Evolutionary conservation across 192 early-diverging fungal genomes (phyloP), one percentile per base, ranked within the genome.

Genomic region (Linnemannia exigua): DNA sequence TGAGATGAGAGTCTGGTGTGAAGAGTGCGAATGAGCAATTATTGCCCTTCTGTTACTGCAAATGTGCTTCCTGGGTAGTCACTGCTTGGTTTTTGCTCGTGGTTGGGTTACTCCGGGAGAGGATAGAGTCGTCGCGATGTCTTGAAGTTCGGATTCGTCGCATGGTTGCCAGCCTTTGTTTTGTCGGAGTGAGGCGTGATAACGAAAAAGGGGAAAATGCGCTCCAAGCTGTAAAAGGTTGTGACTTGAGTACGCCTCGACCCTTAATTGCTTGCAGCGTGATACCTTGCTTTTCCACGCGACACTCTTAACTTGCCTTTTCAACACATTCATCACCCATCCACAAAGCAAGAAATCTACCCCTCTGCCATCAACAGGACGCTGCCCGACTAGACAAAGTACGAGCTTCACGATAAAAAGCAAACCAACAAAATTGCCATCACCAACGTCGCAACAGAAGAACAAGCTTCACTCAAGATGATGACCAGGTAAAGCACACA

Each of bases 401-500:
- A 63, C 58, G 14, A 63, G 58, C 14, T 63, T 31, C 58, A 63
- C n/a, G n/a, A 31, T 2, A 11, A 12, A 63, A 31, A 63, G 25
- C 25, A 63, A 31, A 14, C 9, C n/a, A 25, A 63, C 11, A 54
- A 63, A n/a, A 31, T 25, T 9, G 2, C 3, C 14, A 6, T 63
- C 72, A 38, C 50, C 48, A 17, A 37, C 33, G 37, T 36, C 11
- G 1, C 19, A 9, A n/a, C 74, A 67, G 14, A 67, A 37, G 31
- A 72, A 41, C 44, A 47, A 31, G 14, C 5, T 52, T 51, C 25
- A 72, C 33, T 41, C 75, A 83, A 77, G 74, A 83, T 83, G 81
- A 83, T 83, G 81, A 54, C 81, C 70, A 70, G 81, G 81, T 83
- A 78, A 51, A 47, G 4, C 11, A 44, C 6, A 28, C 19, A 31